Evolutionary conservation across 768 basidiomycete species (phyloP).

Genomic region (Daedalea quercina): DNA sequence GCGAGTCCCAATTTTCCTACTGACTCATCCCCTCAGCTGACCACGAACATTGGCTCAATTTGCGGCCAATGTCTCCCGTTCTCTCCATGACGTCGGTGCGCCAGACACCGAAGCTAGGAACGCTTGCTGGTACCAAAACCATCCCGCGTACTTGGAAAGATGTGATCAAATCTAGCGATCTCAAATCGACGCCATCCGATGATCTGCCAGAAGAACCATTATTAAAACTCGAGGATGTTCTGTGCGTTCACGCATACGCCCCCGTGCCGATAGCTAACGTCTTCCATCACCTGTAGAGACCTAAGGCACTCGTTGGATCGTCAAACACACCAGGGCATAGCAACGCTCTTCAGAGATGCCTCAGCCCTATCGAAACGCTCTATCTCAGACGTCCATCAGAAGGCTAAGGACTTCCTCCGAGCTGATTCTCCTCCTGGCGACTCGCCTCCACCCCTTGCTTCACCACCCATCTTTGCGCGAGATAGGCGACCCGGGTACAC

Average conservation of each 20-base stretch:
- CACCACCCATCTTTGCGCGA: slow-evolving; percentile 45
- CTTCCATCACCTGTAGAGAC: slow-evolving; percentile 19
- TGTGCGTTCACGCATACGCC: slow-evolving; percentile 28
- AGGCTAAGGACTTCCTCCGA: slow-evolving; percentile 25
- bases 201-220: slow-evolving; percentile 1
- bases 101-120: slow-evolving; percentile 40
- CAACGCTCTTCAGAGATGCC: slow-evolving; percentile 23
- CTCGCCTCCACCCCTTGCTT: slow-evolving; percentile 22
- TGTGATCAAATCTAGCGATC: background rate
- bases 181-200: background rate
- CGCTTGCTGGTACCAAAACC: slow-evolving; percentile 22
- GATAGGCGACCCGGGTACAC: slow-evolving; percentile 12
- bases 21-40: background rate
- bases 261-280: background rate
- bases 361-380: slow-evolving; percentile 3
- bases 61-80: slow-evolving; percentile 36
- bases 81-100: slow-evolving; percentile 39
- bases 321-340: slow-evolving; percentile 18
- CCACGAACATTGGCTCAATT: background rate
- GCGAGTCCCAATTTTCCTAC: no score
- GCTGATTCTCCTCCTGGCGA: slow-evolving; percentile 22
- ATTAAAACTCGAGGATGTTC: slow-evolving; percentile 27
- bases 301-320: slow-evolving; percentile 25
- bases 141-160: slow-evolving; percentile 17
- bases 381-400: background rate